A percentile compares a stretch with the other conserved stretches of the same genome.
Evolutionary conservation across 257 asterid genomes (phyloP).

Genomic region (Ballota nigra): DNA sequence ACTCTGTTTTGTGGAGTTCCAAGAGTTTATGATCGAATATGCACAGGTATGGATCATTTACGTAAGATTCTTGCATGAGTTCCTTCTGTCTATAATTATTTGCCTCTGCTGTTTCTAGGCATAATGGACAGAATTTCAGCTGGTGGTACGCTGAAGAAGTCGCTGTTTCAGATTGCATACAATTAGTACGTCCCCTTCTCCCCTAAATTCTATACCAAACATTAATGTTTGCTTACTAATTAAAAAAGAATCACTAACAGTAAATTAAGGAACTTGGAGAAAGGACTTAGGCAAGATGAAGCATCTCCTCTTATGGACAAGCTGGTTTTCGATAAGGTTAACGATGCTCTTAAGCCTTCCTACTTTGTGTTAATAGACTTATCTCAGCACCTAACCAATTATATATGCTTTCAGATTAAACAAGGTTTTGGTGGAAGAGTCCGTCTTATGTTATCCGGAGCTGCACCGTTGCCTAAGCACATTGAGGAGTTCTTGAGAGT

Average conservation of each 20-base stretch:
- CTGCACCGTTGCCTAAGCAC: conserved; percentile 89
- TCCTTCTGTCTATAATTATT: neutral
- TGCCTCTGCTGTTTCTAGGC: conserved; percentile 31
- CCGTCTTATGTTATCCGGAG: conserved; percentile 86
- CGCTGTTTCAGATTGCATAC: conserved; percentile 70
- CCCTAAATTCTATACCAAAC: neutral
- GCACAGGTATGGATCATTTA: conserved; percentile 51
- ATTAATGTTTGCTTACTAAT: neutral
- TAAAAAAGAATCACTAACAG: conserved; percentile 31
- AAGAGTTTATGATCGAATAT: conserved; percentile 78
- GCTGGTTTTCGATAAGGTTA: conserved; percentile 79
- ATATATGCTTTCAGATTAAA: conserved; percentile 54
- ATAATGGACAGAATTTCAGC: conserved; percentile 73
- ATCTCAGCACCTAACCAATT: neutral
- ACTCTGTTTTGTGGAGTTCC: conserved; percentile 94
- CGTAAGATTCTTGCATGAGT: neutral
- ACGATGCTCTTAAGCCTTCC: conserved; percentile 5
- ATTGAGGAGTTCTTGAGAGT: conserved; percentile 90
- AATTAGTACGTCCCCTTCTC: conserved; percentile 49
- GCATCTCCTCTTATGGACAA: conserved; percentile 85
- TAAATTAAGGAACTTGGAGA: conserved; percentile 78
- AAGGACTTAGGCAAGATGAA: conserved; percentile 77
- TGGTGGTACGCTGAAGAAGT: conserved; percentile 72
- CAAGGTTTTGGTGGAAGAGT: conserved; percentile 93
- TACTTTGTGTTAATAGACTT: neutral